Base-by-base conservation (phyloP, 2,329 filamentous ascomycete genomes). In the Alternaria atra region DNA sequence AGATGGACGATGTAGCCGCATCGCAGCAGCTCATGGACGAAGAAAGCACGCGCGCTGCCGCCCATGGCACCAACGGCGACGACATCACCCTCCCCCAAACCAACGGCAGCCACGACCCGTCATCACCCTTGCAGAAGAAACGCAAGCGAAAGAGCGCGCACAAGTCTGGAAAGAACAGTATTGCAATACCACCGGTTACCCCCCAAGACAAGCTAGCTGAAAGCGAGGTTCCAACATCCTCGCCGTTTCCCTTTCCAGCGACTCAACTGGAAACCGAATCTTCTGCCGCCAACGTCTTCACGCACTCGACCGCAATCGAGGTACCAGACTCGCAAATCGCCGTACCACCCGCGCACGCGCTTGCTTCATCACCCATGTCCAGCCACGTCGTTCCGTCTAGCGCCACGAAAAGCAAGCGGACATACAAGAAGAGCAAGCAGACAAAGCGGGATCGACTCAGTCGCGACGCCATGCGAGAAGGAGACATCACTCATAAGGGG, bases 11-110 rank as follows among this genome's bases (percentile, higher is more conserved):
- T 54, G 37, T 63, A 27, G 62, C 64, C 10, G 69, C 69, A 7
- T 66, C 65, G 27, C 65, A 67, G 53, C 69, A 72, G 32, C 67
- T 72, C 34, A 61, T 68, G 35, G 65, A 60, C 39, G 69, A 70
- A 12, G 43, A 53, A 47, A 37, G 25, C 17, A 63, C 51, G 35
- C 51, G 43, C 52, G 59, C 53, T 23, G 27, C 54, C 8, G 53
- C 55, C 23, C 12, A 55, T 8, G 53, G 55, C 34, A 50, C 34
- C 10, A 43, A 23, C 30, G n/a, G 39, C 44, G 17, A 52, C 17
- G 25, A 39, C n/a, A 20, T 15, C 6, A 53, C 9, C 13, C 47
- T 34, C 23, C n/a, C 39, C 9, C 44, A 47, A 10, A 15, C 30
- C 27, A 30, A 39, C 29, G 50, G 32, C 32, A n/a, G 30, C 8